phyloP scores from a whole-genome alignment of 768 basidiomycete species.

The Leccinum aurantiacum region DNA sequence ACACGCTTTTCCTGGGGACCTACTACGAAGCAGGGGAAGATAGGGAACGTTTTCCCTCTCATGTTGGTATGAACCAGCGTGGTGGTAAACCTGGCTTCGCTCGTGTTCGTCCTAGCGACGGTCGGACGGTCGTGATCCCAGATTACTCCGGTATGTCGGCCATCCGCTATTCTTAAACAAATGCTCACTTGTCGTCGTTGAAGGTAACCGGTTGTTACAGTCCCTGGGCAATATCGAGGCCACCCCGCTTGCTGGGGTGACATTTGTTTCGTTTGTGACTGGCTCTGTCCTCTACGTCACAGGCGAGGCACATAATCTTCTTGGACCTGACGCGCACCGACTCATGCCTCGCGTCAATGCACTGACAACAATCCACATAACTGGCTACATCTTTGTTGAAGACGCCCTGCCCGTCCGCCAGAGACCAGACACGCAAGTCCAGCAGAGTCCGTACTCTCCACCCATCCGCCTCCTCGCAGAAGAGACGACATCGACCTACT shows the following conservation, averaged over 20 bases:
- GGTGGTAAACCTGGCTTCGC: constrained; percentile 62
- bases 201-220: constrained; percentile 62
- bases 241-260: constrained; percentile 55
- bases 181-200: background rate
- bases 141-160: constrained; percentile 52
- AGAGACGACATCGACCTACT: constrained; percentile 39
- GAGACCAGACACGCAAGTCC: constrained; percentile 28
- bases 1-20: constrained; percentile 61
- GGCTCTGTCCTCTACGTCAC: constrained; percentile 68
- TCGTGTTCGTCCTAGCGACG: constrained; percentile 53
- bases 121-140: constrained; percentile 56
- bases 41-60: constrained; percentile 45
- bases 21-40: constrained; percentile 45
- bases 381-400: constrained; percentile 52
- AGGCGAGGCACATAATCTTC: constrained; percentile 51
- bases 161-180: background rate
- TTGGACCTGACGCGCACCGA: constrained; percentile 40
- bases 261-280: constrained; percentile 51
- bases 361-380: constrained; percentile 49
- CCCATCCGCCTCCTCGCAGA: constrained; percentile 55
- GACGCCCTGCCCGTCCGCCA: constrained; percentile 60
- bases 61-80: constrained; percentile 67
- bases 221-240: constrained; percentile 66
- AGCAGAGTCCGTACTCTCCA: constrained; percentile 57
- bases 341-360: constrained; percentile 59